phyloP scores from a whole-genome alignment of 2,329 filamentous ascomycete species.

The Tothia fuscella region DNA sequence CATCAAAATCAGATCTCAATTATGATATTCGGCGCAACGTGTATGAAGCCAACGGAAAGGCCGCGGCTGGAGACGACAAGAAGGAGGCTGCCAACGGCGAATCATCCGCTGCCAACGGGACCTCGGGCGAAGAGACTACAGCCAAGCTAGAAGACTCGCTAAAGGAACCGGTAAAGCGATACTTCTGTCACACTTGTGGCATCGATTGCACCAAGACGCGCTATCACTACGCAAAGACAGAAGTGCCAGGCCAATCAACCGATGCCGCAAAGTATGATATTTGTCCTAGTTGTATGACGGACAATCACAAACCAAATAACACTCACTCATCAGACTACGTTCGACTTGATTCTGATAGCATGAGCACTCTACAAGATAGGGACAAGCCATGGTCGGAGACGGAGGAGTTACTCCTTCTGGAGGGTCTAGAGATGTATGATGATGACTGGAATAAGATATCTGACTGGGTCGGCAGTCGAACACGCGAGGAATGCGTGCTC shows the following conservation, averaged over 20 bases:
- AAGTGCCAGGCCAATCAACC: conserved; percentile 32
- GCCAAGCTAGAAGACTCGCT: conserved; percentile 50
- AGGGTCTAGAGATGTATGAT: conserved; percentile 84
- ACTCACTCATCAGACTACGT: conserved; percentile 72
- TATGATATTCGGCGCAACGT: conserved; percentile 91
- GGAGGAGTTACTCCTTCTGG: conserved; percentile 77
- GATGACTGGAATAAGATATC: conserved; percentile 93
- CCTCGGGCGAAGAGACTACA: conserved; percentile 42
- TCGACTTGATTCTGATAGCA: conserved; percentile 78
- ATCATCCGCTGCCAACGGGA: conserved; percentile 53
- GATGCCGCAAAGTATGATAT: conserved; percentile 67
- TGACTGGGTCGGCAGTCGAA: conserved; percentile 82
- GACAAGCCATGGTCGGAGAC: conserved; percentile 86
- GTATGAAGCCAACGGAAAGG: conserved; percentile 84
- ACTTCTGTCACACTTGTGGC: conserved; percentile 84
- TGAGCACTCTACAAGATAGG: conserved; percentile 65
- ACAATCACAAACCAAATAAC: conserved; percentile 69
- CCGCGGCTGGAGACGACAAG: conserved; percentile 57
- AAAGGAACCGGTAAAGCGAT: conserved; percentile 51
- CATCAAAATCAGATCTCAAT: conserved; percentile 69
- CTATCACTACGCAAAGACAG: conserved; percentile 57
- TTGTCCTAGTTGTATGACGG: conserved; percentile 81
- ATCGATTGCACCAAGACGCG: conserved; percentile 71
- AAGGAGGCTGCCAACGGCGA: conserved; percentile 51
- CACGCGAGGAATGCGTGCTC: conserved; percentile 88